A percentile compares a stretch with the other conserved stretches of the same genome.
These are phyloP conservation scores for Rossbeevera mucosa DNA, from an alignment of 768 basidiomycete genomes.

Conservation along the genomic window DNA sequence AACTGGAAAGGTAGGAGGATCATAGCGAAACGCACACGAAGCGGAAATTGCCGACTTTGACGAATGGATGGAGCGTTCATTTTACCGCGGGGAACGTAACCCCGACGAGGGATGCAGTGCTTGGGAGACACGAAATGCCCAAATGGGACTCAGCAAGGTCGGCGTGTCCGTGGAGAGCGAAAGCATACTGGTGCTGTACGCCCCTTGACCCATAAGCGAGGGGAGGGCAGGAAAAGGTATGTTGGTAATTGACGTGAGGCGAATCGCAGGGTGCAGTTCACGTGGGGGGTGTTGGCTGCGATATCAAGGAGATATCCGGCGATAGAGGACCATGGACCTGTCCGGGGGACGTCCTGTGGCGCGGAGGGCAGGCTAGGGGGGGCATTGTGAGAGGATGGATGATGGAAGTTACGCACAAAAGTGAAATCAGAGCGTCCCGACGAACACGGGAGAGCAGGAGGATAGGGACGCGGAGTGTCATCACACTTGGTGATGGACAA, in stretches of 20 bases:
- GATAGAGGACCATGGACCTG: conserved; percentile 27
- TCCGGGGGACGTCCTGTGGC: neutral
- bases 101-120: conserved; percentile 7
- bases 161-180: conserved; percentile 29
- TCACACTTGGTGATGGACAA: conserved; percentile 12
- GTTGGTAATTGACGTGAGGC: conserved; percentile 27
- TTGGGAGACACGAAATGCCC: conserved; percentile 11
- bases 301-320: conserved; percentile 25
- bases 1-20: conserved; percentile 6
- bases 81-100: conserved; percentile 7
- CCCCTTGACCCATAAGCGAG: conserved; percentile 30
- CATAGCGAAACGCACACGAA: neutral
- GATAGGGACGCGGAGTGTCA: conserved; percentile 5
- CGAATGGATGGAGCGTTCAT: conserved; percentile 16
- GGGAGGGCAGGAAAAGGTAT: conserved; percentile 28
- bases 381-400: neutral
- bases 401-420: conserved; percentile 3
- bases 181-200: conserved; percentile 10
- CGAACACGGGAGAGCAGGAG: conserved; percentile 14
- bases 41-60: conserved; percentile 28
- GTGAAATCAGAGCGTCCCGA: conserved; percentile 12
- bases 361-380: neutral
- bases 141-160: conserved; percentile 13
- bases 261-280: conserved; percentile 19
- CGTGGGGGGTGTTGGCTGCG: conserved; percentile 14